Evolutionary conservation across 768 basidiomycete species (phyloP).

Genomic region (Aureoboletus auriporus): DNA sequence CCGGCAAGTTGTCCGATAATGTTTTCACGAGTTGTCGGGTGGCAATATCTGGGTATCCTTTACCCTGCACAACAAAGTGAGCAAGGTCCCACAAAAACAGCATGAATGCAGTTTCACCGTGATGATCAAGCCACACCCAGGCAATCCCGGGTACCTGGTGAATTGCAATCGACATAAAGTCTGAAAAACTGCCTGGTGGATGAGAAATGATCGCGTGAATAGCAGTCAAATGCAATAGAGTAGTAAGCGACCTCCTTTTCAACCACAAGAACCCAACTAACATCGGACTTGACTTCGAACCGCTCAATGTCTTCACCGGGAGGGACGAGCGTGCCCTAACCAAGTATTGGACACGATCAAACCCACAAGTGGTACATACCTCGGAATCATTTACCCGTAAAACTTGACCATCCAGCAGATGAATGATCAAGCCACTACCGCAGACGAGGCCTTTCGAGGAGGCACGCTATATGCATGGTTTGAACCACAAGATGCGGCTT

Average conservation of each 20-base stretch:
- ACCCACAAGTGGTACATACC: slow-evolving; percentile 31
- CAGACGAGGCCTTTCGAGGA: slow-evolving; percentile 86
- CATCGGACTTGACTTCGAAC: slow-evolving; percentile 49
- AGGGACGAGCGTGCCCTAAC: slow-evolving; percentile 75
- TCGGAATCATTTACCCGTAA: slow-evolving; percentile 55
- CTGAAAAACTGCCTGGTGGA: slow-evolving; percentile 84
- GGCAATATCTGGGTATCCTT: slow-evolving; percentile 94
- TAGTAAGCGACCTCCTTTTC: slow-evolving; percentile 79
- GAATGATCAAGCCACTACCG: slow-evolving; percentile 58
- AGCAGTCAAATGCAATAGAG: not conserved
- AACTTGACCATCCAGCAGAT: slow-evolving; percentile 50
- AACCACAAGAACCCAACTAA: slow-evolving; percentile 80
- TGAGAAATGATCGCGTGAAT: slow-evolving; percentile 1
- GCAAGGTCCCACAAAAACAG: not conserved
- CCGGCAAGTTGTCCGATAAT: slow-evolving; percentile 62
- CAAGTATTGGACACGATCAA: not conserved
- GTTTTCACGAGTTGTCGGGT: slow-evolving; percentile 81
- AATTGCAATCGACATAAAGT: slow-evolving; percentile 64
- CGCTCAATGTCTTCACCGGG: slow-evolving; percentile 64
- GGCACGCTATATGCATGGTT: slow-evolving; percentile 55
- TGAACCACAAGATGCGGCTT: slow-evolving; percentile 7
- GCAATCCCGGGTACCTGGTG: slow-evolving; percentile 42
- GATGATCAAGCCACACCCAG: slow-evolving; percentile 69
- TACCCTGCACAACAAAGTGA: slow-evolving; percentile 57
- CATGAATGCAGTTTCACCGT: slow-evolving; percentile 46